A percentile compares a stretch with the other conserved stretches of the same genome.
Evolutionary conservation across 1,139 yeast species (phyloP).

Genomic region (Zygoascus meyerae): DNA sequence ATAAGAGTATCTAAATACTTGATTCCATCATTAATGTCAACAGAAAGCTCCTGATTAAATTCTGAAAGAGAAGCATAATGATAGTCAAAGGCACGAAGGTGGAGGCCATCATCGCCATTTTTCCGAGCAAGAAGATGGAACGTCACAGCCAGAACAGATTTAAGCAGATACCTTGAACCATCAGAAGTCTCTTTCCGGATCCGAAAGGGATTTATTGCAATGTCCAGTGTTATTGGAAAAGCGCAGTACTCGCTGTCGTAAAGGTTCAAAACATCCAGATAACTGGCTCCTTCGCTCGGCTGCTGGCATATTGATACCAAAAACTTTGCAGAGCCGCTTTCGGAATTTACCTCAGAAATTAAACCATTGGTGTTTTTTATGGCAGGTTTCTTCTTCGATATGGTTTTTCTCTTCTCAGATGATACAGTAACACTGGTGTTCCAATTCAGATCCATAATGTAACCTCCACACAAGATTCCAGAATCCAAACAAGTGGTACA

Average conservation of each 20-base stretch:
- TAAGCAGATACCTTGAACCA: conserved; percentile 2
- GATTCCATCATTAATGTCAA: background rate
- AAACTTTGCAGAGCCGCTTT: no score
- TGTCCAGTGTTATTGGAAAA: conserved; percentile 1
- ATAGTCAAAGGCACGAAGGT: background rate
- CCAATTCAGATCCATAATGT: conserved; percentile 1
- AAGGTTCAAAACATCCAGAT: background rate
- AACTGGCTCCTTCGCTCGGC: background rate
- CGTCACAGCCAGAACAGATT: conserved; percentile 1
- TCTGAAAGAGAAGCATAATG: background rate
- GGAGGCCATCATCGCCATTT: background rate
- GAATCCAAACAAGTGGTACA: conserved; percentile 2
- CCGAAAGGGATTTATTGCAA: conserved; percentile 2
- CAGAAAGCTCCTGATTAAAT: conserved; percentile 1
- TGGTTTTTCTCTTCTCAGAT: no score
- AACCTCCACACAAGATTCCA: conserved; percentile 5
- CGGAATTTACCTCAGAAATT: no score
- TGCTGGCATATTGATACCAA: no score
- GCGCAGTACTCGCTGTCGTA: conserved; percentile 6
- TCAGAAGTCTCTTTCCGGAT: background rate
- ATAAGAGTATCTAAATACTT: conserved; percentile 2
- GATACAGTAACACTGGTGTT: background rate
- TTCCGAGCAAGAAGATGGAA: conserved; percentile 5
- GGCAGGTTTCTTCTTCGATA: no score
- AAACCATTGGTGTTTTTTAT: no score